Base-by-base conservation (phyloP, 208 protist species). In the Crithidia fasciculata region DNA sequence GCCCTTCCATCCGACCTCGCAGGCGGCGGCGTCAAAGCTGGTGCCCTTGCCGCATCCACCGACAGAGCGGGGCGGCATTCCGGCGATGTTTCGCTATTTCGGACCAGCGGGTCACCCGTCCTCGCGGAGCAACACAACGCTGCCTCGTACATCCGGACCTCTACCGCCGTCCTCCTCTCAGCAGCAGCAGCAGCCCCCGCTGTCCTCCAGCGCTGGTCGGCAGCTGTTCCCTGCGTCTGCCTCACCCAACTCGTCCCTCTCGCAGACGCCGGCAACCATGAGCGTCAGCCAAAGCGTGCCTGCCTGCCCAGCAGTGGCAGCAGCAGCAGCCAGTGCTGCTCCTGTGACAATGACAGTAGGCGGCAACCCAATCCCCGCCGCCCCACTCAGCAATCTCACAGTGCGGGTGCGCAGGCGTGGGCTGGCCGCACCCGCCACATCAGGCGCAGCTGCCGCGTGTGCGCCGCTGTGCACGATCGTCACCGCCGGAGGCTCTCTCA, bases 71-170 rank as follows among this genome's bases (percentile, higher is more conserved):
- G 74, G 74, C 18, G 67, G 59, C 18, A 79, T 79, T 45, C 74
- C 74, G 2, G 59, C 74, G 7, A 70, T 79, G 12, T 79, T 79
- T 37, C 74, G 74, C 59, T 79, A 56, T 54, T 79, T 37, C 49
- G 74, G 74, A 0, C 74, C 74, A n/a, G 54, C 55, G 16, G 67
- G 74, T 4, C 61, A 56, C 15, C 74, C 74, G 9, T 43, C 72
- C 9, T 58, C 59, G 43, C 67, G 60, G 43, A 69, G 58, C 41
- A 52, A 36, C 65, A 8, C 12, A 49, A 53, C 37, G n/a, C 16
- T 52, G 36, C n/a, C n/a, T 16, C 62, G 53, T 15, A 39, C 52
- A 2, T 18, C 18, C 7, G 50, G 47, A 40, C 41, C 66, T 12
- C 19, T 53, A 7, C 43, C 66, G 52, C 52, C 52, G 52, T 28